Evolutionary conservation across 768 basidiomycete genomes (phyloP), one percentile per base, ranked within the genome.

Genomic region (Hygrocybe coccinea): DNA sequence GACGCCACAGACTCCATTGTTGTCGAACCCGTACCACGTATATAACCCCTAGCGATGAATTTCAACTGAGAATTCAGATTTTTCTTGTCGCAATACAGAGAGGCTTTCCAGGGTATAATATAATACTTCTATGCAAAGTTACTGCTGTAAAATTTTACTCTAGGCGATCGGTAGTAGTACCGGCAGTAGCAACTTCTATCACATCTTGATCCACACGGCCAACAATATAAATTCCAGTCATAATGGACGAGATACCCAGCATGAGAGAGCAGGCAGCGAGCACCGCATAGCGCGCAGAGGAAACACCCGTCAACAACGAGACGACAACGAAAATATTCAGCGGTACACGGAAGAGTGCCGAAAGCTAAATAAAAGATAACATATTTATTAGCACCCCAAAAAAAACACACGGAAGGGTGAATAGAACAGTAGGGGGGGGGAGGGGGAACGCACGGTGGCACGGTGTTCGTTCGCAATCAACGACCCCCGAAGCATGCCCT

Each of bases 321-420:
- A 82, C 76, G 38, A 86, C 83, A 33, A 89, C 87, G 58, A 89
- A 88, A 5, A 85, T 60, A 66, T 89, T 89, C 47, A 89, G 75
- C 1, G 87, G 87, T 4, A 89, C 85, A 7, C 87, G 81, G 72
- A 88, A 87, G 5, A 89, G 71, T 2, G 86, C 79, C 0, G 85
- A 84, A 5, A 87, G 69, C 86, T 87, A 58, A 37, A 11, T 19
- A 17, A 55, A 29, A 48, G 17, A 7, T 14, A 41, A 49, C 25
- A 56, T 21, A 45, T 25, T 56, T 60, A 8, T 55, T 22, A 41
- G 36, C 49, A 24, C 47, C 47, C n/a, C n/a, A n/a, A n/a, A n/a
- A n/a, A n/a, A n/a, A n/a, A n/a, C n/a, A n/a, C n/a, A n/a, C n/a
- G n/a, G n/a, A n/a, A n/a, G n/a, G n/a, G n/a, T n/a, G n/a, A n/a